Evolutionary conservation across 1,284 basidiomycete genomes (phyloP).

Genomic region (Rhodofomes roseus): DNA sequence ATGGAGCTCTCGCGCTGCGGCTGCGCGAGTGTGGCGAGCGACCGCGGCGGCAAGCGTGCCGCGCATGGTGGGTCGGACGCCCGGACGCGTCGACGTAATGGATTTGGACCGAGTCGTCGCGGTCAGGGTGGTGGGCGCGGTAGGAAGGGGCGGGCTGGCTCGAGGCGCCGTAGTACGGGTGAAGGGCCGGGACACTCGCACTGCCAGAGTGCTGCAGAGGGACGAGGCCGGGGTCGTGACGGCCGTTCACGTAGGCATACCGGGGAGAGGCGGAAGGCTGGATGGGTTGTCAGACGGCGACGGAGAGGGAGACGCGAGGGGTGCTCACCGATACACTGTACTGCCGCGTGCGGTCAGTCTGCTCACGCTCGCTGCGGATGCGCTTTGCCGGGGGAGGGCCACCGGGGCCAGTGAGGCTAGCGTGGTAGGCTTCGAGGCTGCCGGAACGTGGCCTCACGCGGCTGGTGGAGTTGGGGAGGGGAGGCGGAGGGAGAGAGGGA

Average conservation of each 20-base stretch:
- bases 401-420: conserved; percentile 22
- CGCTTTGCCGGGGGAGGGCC: conserved; percentile 46
- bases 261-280: conserved; percentile 23
- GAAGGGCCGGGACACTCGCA: conserved; percentile 13
- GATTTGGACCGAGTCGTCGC: conserved; percentile 28
- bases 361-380: conserved; percentile 31
- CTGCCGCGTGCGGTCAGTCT: conserved; percentile 14
- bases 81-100: conserved; percentile 20
- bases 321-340: conserved; percentile 26
- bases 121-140: conserved; percentile 20
- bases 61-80: conserved; percentile 16
- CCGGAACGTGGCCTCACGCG: conserved; percentile 39
- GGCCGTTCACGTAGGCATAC: conserved; percentile 20
- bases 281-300: neutral
- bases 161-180: conserved; percentile 14
- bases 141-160: conserved; percentile 10
- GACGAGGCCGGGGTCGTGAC: conserved; percentile 18
- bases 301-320: neutral
- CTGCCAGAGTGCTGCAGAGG: conserved; percentile 10
- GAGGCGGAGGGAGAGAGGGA: conserved; percentile 26
- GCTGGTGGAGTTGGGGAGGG: conserved; percentile 20
- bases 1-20: conserved; percentile 30
- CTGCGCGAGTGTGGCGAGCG: conserved; percentile 26
- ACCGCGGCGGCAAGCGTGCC: conserved; percentile 17
- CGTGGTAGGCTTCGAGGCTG: conserved; percentile 35